These are phyloP conservation scores for Breviolum minutum DNA, from an alignment of 73 alveolate species.

Conservation along the genomic window DNA sequence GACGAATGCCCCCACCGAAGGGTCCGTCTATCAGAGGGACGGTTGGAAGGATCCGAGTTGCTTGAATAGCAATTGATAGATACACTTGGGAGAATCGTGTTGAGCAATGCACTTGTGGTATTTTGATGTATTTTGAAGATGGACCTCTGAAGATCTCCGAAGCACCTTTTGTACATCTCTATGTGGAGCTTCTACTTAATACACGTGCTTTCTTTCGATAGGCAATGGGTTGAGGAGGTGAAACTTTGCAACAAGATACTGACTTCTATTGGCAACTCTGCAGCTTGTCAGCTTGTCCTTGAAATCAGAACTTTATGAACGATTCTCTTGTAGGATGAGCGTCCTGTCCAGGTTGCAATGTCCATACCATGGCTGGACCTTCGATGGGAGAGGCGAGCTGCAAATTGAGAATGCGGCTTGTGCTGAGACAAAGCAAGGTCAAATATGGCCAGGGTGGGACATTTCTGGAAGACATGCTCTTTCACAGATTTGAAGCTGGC, in stretches of 20 bases:
- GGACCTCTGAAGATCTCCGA: too few species aligned
- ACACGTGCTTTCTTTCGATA: too few species aligned
- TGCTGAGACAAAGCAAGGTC: neutral
- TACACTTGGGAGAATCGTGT: neutral
- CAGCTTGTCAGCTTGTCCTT: neutral
- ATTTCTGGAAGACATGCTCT: too few species aligned
- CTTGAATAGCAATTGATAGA: neutral
- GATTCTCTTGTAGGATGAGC: neutral
- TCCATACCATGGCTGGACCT: conserved; percentile 86
- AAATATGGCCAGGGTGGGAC: too few species aligned
- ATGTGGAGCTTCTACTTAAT: too few species aligned
- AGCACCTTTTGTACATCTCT: too few species aligned
- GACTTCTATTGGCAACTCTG: neutral
- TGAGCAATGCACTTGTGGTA: neutral
- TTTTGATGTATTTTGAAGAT: too few species aligned
- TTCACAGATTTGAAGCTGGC: too few species aligned
- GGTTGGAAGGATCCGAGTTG: neutral
- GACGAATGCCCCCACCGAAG: conserved; percentile 80
- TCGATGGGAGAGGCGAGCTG: conserved; percentile 20
- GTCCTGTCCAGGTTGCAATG: conserved; percentile 17
- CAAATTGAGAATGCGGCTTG: neutral
- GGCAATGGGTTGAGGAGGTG: too few species aligned
- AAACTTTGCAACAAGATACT: neutral
- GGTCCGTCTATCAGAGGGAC: conserved; percentile 52
- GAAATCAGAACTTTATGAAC: neutral